phyloP scores from a whole-genome alignment of 2,329 filamentous ascomycete species.

The Atkinsonella hypoxylon region DNA sequence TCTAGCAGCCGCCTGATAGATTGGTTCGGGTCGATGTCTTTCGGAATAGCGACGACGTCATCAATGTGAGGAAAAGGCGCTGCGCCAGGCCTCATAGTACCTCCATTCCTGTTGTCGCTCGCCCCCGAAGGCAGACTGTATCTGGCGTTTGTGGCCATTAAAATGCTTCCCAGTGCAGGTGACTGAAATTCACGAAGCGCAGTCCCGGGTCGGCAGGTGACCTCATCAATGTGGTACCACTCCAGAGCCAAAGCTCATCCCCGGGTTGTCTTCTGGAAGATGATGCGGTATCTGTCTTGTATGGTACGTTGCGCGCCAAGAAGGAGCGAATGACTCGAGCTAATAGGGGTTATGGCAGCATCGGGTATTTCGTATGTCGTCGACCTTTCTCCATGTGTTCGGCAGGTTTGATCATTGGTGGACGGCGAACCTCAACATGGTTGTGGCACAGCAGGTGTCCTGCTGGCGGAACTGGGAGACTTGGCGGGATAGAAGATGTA shows the following conservation, averaged over 20 bases:
- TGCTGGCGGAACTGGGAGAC: background rate
- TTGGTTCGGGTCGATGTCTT: constrained; percentile 35
- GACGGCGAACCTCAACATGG: background rate
- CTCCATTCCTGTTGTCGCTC: constrained; percentile 17
- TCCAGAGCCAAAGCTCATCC: background rate
- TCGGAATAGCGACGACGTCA: constrained; percentile 34
- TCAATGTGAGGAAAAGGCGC: constrained; percentile 39
- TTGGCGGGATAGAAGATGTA: background rate
- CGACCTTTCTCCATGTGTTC: background rate
- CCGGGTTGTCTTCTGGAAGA: background rate
- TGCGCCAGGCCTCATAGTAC: constrained; percentile 13
- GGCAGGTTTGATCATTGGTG: background rate
- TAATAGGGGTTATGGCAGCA: background rate
- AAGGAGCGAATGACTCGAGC: background rate
- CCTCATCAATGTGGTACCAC: constrained; percentile 4
- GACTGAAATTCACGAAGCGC: constrained; percentile 4
- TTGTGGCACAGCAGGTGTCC: constrained; percentile 1
- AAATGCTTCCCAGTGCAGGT: constrained; percentile 1
- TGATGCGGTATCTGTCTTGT: background rate
- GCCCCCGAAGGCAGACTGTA: constrained; percentile 17
- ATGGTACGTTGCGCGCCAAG: too few species aligned
- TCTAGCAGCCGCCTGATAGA: constrained; percentile 43
- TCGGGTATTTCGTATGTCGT: background rate
- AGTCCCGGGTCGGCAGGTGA: background rate
- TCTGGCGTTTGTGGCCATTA: constrained; percentile 21